Conservation (phyloP, 176 grass and related monocot species). For the Saccharum spontaneum region DNA sequence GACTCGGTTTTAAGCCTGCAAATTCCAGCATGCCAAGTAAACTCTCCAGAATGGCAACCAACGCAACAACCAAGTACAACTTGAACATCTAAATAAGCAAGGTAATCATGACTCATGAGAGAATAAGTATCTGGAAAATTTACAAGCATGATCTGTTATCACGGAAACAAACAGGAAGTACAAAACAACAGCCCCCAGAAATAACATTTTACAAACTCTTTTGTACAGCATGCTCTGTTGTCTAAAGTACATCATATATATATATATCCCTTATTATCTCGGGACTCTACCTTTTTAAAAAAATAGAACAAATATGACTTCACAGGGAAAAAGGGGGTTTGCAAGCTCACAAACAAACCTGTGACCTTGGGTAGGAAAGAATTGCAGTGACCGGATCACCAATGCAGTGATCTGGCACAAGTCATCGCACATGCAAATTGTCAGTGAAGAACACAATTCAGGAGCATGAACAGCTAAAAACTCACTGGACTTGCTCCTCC, state of each 20-base stretch:
- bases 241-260: conserved; percentile 56
- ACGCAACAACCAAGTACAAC: not conserved
- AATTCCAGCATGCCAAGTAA: not conserved
- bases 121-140: not conserved
- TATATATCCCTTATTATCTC: conserved; percentile 49
- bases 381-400: conserved; percentile 42
- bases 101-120: not conserved
- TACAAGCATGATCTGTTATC: conserved; percentile 7
- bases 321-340: conserved; percentile 7
- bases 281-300: conserved; percentile 26
- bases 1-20: not conserved
- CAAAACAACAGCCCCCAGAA: not conserved
- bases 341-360: conserved; percentile 78
- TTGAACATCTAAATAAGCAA: not conserved
- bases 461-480: conserved; percentile 92
- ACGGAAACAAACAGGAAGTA: not conserved
- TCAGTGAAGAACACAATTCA: conserved; percentile 30
- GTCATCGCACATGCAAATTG: conserved; percentile 24
- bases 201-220: conserved; percentile 37
- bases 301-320: conserved; percentile 46
- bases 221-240: conserved; percentile 50
- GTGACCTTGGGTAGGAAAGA: conserved; percentile 56
- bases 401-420: conserved; percentile 31
- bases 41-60: not conserved
- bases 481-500: conserved; percentile 63